Base-by-base conservation (phyloP, 2,329 filamentous ascomycete genomes). In the Ophiostoma populinum region DNA sequence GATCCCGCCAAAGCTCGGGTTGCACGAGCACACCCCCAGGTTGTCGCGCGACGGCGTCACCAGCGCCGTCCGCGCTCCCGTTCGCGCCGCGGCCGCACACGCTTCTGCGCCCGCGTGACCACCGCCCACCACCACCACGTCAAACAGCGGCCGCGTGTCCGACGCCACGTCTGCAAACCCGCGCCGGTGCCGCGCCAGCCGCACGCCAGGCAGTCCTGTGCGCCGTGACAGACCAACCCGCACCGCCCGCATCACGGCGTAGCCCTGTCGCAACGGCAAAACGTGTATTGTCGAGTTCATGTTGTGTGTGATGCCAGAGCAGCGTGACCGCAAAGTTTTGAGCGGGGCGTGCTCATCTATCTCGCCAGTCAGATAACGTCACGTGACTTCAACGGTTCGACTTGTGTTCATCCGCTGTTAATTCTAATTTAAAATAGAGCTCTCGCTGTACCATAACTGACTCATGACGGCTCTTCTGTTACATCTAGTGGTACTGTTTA, bases 1-100 rank as follows among this genome's bases (percentile, higher is more conserved):
- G 46, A 98, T 95, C n/a, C 90, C 90, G 25, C 90, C 90, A 51
- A 98, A 92, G 43, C 83, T 92, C 2, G 87, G 87, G 53, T 95
- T 95, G 59, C 87, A 95, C 24, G 86, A 94, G 59, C 87, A 95
- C 20, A 90, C 82, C 37, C 87, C 87, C 15, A 95, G 74, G 47
- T 94, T 93, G 40, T 86, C 76, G 39, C 82, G 56, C 40, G 80
- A 83, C 2, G 87, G 90, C 2, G 90, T 98, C 32, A 98, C 66
- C 45, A 98, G 69, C 2, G 80, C 87, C 27, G 90, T 95, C 47
- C 76, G 75, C 33, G 87, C 90, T 35, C 90, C 90, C 12, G 80
- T 71, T 49, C 90, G 73, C 29, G 90, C 90, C 11, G 90, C 82
- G 2, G 87, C 90, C 9, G 90, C 78, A 44, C 80, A 87, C 40